A percentile compares a stretch with the other conserved stretches of the same genome.
Conservation (phyloP, 2,329 filamentous ascomycete genomes). For the Dactylellina sp. region DNA sequence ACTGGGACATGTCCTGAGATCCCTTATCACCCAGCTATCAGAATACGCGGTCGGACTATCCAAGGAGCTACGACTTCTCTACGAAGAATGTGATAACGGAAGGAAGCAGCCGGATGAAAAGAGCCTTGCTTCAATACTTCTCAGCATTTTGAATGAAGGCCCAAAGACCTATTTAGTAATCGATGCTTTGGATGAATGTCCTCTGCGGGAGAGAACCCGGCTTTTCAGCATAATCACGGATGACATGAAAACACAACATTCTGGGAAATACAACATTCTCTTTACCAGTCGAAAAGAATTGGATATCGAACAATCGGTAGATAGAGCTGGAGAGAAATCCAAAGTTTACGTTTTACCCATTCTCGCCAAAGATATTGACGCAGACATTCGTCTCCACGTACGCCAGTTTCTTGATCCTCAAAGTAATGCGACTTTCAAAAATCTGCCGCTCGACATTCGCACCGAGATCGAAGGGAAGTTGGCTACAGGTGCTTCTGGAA, state of each 20-base stretch:
- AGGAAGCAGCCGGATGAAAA: constrained; percentile 21
- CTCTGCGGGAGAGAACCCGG: constrained; percentile 7
- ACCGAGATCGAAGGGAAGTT: constrained; percentile 59
- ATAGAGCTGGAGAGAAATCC: constrained; percentile 56
- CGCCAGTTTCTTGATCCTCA: constrained; percentile 35
- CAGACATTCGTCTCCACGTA: constrained; percentile 60
- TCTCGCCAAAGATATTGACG: constrained; percentile 51
- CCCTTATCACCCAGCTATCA: constrained; percentile 60
- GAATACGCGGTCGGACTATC: constrained; percentile 12
- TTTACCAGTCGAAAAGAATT: constrained; percentile 57
- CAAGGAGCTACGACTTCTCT: constrained; percentile 31
- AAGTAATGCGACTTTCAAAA: constrained; percentile 56
- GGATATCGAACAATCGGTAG: constrained; percentile 41
- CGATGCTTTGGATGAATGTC: constrained; percentile 50
- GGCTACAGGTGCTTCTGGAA: constrained; percentile 58
- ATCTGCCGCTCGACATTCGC: constrained; percentile 57
- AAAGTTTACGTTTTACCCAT: constrained; percentile 57
- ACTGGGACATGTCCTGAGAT: constrained; percentile 61
- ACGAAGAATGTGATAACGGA: constrained; percentile 23
- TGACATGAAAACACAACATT: background rate
- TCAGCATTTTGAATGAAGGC: constrained; percentile 17
- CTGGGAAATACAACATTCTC: constrained; percentile 18
- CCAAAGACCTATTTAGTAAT: constrained; percentile 35
- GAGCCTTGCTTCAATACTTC: constrained; percentile 7
- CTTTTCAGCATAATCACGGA: constrained; percentile 9